These are phyloP conservation scores for Solanum bulbocastanum DNA, from an alignment of 257 asterid genomes.

Conservation along the genomic window DNA sequence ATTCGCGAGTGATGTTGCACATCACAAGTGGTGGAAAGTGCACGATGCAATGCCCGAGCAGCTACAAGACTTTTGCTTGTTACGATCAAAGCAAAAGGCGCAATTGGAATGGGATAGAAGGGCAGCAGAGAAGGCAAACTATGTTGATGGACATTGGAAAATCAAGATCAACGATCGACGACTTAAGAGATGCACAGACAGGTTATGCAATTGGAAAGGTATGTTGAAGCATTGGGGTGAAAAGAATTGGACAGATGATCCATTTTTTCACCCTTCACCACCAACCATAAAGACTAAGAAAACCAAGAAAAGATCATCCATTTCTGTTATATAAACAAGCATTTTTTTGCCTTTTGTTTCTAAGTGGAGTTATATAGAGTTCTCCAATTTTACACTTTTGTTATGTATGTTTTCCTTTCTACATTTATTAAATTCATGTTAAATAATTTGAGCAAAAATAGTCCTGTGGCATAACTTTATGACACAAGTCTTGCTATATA, in stretches of 20 bases:
- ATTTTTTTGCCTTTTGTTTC: neutral
- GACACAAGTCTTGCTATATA: too few species aligned
- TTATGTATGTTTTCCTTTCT: neutral
- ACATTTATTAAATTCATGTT: neutral
- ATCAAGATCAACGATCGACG: constrained; percentile 34
- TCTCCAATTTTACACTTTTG: neutral
- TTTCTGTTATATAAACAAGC: constrained; percentile 1
- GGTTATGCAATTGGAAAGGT: constrained; percentile 51
- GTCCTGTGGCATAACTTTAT: neutral
- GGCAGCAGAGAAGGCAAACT: constrained; percentile 48
- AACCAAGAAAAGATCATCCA: neutral
- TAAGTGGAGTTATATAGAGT: neutral
- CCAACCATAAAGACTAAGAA: constrained; percentile 10
- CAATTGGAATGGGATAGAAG: constrained; percentile 84
- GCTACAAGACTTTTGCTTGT: constrained; percentile 45
- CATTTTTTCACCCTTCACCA: constrained; percentile 28
- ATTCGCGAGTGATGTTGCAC: constrained; percentile 83
- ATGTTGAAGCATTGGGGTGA: constrained; percentile 89
- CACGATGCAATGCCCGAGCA: constrained; percentile 61
- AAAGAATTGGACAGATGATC: constrained; percentile 49
- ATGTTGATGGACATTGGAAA: constrained; percentile 65
- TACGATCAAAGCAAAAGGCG: constrained; percentile 68
- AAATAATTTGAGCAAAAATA: neutral
- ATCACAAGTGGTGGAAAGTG: constrained; percentile 76
- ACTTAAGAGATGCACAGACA: constrained; percentile 56